Evolutionary conservation across 2,329 filamentous ascomycete species (phyloP).

Genomic region (Claviceps fusiformis): DNA sequence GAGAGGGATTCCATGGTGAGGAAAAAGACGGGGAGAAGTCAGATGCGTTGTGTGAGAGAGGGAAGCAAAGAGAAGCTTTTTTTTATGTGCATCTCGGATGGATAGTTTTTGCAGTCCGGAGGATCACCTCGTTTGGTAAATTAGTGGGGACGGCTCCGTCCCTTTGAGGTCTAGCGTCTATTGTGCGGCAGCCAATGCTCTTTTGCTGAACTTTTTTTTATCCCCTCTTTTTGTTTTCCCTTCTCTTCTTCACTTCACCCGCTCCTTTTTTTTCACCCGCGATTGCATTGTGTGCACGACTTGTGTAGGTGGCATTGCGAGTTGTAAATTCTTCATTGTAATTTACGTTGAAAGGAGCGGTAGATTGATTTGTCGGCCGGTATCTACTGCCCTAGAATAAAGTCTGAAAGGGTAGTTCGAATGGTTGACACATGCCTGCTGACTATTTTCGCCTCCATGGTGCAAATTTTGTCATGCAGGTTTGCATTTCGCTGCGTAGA

Average conservation of each 20-base stretch:
- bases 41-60: background rate
- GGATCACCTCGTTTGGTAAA: background rate
- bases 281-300: conserved; percentile 15
- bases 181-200: background rate
- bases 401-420: conserved; percentile 72
- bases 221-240: conserved; percentile 2
- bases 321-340: conserved; percentile 17
- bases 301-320: conserved; percentile 38
- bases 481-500: background rate
- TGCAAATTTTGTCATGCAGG: background rate
- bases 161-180: conserved; percentile 4
- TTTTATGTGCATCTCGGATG: conserved; percentile 6
- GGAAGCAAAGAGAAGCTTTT: background rate
- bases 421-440: conserved; percentile 54
- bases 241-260: conserved; percentile 10
- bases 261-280: conserved; percentile 17
- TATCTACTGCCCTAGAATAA: conserved; percentile 80
- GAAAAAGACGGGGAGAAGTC: conserved; percentile 4
- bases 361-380: conserved; percentile 55
- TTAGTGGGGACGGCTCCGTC: background rate
- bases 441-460: background rate
- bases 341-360: conserved; percentile 36
- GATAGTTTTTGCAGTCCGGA: conserved; percentile 8
- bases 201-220: conserved; percentile 15
- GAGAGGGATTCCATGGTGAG: conserved; percentile 56